phyloP scores from a whole-genome alignment of 805 yeast genomes.

The Lipomyces lipofer region DNA sequence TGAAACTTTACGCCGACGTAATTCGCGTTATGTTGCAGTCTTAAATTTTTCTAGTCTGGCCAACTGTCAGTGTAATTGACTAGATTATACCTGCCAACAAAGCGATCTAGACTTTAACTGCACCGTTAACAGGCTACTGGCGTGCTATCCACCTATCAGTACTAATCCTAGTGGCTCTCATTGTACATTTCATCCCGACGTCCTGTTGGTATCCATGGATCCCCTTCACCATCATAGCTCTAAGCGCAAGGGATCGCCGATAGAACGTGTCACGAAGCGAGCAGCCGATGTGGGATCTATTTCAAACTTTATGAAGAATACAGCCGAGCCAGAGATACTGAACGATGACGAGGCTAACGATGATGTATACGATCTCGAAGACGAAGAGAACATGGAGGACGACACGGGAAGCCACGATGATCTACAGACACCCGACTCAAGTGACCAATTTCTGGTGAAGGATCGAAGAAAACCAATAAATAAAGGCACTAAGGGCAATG shows the following conservation, averaged over 20 bases:
- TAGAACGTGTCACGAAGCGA: constrained; percentile 5
- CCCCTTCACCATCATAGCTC: neutral
- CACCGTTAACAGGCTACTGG: no score
- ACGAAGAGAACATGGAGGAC: constrained; percentile 4
- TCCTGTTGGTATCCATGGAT: neutral
- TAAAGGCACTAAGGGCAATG: neutral
- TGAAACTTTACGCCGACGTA: no score
- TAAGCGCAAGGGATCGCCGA: constrained; percentile 11
- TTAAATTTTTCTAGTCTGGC: no score
- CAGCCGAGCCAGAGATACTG: constrained; percentile 7
- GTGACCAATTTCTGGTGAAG: no score
- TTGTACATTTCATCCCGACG: no score
- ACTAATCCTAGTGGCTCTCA: no score
- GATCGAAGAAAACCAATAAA: neutral
- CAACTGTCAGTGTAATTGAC: no score
- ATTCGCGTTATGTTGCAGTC: neutral
- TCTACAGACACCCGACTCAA: constrained; percentile 4
- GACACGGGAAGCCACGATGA: constrained; percentile 6
- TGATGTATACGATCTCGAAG: constrained; percentile 1
- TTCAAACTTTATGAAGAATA: neutral
- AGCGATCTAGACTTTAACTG: no score
- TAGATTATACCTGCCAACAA: no score
- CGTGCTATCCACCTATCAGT: no score
- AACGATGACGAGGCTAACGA: neutral
- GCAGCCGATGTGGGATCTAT: constrained; percentile 5